Base-by-base conservation (phyloP, 106 monocot species). In the Amphibolis antarctica region DNA sequence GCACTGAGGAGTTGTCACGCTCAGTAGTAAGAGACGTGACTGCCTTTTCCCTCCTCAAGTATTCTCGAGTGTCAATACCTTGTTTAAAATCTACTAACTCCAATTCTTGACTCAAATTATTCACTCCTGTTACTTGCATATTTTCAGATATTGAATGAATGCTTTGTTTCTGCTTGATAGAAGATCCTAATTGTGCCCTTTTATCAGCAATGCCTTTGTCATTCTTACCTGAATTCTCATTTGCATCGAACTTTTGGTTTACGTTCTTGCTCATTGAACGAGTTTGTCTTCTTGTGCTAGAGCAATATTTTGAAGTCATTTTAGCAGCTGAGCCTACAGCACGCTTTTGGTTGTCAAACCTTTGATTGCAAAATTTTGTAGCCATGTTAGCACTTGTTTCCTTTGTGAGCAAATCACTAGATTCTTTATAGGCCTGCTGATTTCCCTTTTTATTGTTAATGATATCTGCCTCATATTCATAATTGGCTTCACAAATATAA, bases 201-300 rank as follows among this genome's bases (percentile, higher is more conserved):
- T 36, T 36, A 36, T 36, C 36, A 7, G 49, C 17, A 17, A 12
- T 49, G 49, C 4, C 49, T 49, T 19, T 49, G n/a, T 17, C 0
- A 49, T 49, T 10, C 49, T 49, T 19, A 49, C 12, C 3, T 5
- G 49, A 17, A 49, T 55, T 55, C 24, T 55, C 11, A 24, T 3
- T 10, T 43, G 60, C 67, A 56, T 30, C 55, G 10, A 62, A 49
- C 53, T 29, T 24, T 62, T 53, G 44, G 10, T 42, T 43, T 23
- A 36, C 56, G 52, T 61, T 70, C 20, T 65, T 65, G 44, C 60
- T 44, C 6, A 29, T 42, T 10, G 78, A 74, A 4, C 68, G 73
- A 49, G 78, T 74, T 42, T 62, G 10, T 31, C 72, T 68, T n/a
- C 42, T 53, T 1, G 29, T 25, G 17, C 0, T 48, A 44, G 59